These are phyloP conservation scores for Myotisia sp. DNA, from an alignment of 2,329 filamentous ascomycete species.

Conservation along the genomic window DNA sequence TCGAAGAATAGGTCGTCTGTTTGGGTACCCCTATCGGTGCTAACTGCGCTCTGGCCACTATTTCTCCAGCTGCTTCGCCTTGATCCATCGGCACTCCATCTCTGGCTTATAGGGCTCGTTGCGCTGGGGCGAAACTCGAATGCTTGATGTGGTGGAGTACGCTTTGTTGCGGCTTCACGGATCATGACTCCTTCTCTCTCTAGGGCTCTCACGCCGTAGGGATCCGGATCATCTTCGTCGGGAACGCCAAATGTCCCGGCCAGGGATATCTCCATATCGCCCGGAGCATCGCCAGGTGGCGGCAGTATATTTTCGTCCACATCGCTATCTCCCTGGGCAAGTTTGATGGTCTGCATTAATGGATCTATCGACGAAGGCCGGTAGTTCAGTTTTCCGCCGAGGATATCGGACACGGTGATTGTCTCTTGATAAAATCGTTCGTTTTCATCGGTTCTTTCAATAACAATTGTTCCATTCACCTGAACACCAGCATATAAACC, in stretches of 20 bases:
- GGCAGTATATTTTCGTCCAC: conserved; percentile 56
- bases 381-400: conserved; percentile 45
- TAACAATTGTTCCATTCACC: conserved; percentile 73
- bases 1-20: conserved; percentile 42
- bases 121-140: conserved; percentile 72
- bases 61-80: conserved; percentile 48
- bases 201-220: conserved; percentile 79
- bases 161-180: conserved; percentile 67
- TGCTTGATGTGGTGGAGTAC: conserved; percentile 59
- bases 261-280: conserved; percentile 49
- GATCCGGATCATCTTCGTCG: conserved; percentile 68
- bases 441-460: conserved; percentile 79
- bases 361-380: conserved; percentile 43
- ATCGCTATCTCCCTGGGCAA: conserved; percentile 69
- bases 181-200: conserved; percentile 83
- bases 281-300: conserved; percentile 55
- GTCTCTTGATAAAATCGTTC: conserved; percentile 65
- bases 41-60: conserved; percentile 51
- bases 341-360: conserved; percentile 70
- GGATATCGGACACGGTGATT: conserved; percentile 47
- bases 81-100: conserved; percentile 57
- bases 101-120: conserved; percentile 53
- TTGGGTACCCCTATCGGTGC: conserved; percentile 50
- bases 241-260: conserved; percentile 60
- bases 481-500: conserved; percentile 80